phyloP scores from a whole-genome alignment of 2,329 filamentous ascomycete genomes.

The Microcyclospora pomicola region DNA sequence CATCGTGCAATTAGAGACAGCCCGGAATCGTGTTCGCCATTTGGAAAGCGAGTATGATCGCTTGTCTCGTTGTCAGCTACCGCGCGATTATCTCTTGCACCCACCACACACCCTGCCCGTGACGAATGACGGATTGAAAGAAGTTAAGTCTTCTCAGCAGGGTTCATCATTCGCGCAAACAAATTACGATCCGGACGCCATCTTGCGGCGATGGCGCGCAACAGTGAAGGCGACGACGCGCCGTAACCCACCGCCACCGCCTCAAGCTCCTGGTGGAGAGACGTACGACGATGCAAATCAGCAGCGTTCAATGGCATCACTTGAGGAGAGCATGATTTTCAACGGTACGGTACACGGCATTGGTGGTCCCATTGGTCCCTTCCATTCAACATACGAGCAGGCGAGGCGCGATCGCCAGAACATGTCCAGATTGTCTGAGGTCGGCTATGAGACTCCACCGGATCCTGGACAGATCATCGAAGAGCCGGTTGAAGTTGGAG shows the following conservation, averaged over 20 bases:
- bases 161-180: conserved; percentile 8
- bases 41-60: conserved; percentile 25
- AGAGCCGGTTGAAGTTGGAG: conserved; percentile 4
- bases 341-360: conserved; percentile 15
- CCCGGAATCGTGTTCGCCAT: conserved; percentile 29
- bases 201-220: conserved; percentile 17
- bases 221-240: conserved; percentile 13
- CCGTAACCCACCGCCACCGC: neutral
- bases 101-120: conserved; percentile 25
- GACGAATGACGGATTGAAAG: conserved; percentile 24
- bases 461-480: conserved; percentile 14
- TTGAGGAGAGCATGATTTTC: conserved; percentile 16
- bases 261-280: neutral
- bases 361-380: conserved; percentile 13
- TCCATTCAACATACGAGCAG: neutral
- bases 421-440: conserved; percentile 1
- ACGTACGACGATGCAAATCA: conserved; percentile 2
- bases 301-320: neutral
- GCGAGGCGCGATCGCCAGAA: neutral
- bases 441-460: conserved; percentile 17
- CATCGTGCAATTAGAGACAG: conserved; percentile 25
- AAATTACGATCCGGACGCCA: conserved; percentile 16
- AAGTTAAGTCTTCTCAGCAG: conserved; percentile 11
- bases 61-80: conserved; percentile 20
- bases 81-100: conserved; percentile 20